Base-by-base conservation (phyloP, 2,329 filamentous ascomycete species). In the Microsporum ferrugineum region DNA sequence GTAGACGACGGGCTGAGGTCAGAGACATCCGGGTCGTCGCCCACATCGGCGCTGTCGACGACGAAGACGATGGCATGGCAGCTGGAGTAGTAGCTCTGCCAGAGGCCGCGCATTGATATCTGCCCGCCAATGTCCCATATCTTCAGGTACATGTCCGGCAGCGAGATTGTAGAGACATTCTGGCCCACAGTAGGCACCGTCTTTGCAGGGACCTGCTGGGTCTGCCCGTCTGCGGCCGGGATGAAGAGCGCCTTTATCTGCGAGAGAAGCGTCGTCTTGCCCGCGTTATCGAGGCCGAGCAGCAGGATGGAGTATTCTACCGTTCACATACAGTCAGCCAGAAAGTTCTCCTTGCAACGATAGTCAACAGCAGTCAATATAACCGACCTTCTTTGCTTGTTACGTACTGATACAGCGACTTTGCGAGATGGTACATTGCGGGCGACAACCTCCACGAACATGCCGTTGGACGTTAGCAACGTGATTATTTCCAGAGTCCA, bases 91-190 rank as follows among this genome's bases (percentile, higher is more conserved):
- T 99, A 99, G 74, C 86, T 90, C 74, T 96, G 90, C 94, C 94
- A 99, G 36, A 97, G 84, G 65, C 88, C 87, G 64, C 94, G 87
- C 71, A 99, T 82, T 33, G 84, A 88, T 71, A 94, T 85, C 75
- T 99, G 94, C 5, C 94, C 94, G 65, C 94, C 94, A 0, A 99
- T 90, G 72, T 99, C 94, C 94, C 94, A 97, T 69, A 99, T 88
- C 79, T 96, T 96, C 71, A 99, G 81, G 79, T 97, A 96, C 84
- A 96, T 92, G 74, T 96, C 90, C 14, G 90, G 88, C 29, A 97
- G 82, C 27, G 88, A 85, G 71, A 99, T 89, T 55, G 91, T 94
- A 64, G 89, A 88, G 65, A 97, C 91, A 76, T 97, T 97, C 74
- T 97, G 94, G 66, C 94, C 94, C 68, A 97, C 92, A 23, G 94